A percentile compares a stretch with the other conserved stretches of the same genome.
These are phyloP conservation scores for Pseudoperonospora humuli DNA, from an alignment of 352 stramenopile species.

Conservation along the genomic window DNA sequence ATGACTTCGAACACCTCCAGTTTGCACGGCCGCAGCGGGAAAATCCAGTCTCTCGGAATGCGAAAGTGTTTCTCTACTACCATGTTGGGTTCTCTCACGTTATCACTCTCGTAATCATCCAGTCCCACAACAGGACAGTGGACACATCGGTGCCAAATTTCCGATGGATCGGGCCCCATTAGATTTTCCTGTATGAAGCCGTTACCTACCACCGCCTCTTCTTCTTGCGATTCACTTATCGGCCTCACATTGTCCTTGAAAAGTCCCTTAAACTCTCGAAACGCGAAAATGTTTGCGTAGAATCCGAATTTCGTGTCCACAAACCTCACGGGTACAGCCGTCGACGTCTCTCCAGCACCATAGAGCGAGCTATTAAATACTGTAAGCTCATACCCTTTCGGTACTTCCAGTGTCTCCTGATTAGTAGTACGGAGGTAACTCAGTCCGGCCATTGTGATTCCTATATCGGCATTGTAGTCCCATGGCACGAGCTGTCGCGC, in stretches of 20 bases:
- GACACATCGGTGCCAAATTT: conserved; percentile 27
- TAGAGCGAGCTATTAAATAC: conserved; percentile 38
- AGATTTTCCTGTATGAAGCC: conserved; percentile 21
- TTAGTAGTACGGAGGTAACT: conserved; percentile 13
- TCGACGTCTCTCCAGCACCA: conserved; percentile 16
- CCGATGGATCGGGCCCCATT: conserved; percentile 29
- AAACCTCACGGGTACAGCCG: conserved; percentile 27
- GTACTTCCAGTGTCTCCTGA: conserved; percentile 18
- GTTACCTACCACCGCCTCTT: conserved; percentile 19
- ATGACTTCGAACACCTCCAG: conserved; percentile 36
- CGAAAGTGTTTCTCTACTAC: conserved; percentile 26
- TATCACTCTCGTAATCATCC: conserved; percentile 10
- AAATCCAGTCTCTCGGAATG: conserved; percentile 43
- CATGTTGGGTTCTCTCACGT: not conserved
- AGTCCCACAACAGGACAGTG: conserved; percentile 24
- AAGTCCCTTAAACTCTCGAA: conserved; percentile 28
- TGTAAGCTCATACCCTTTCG: conserved; percentile 33
- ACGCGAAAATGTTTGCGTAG: conserved; percentile 45
- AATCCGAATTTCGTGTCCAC: conserved; percentile 44
- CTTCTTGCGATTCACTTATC: conserved; percentile 1
- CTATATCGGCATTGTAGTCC: conserved; percentile 45
- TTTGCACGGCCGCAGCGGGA: conserved; percentile 35
- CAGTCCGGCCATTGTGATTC: conserved; percentile 21
- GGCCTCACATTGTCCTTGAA: conserved; percentile 23
- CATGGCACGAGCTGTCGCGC: conserved; percentile 36